These are phyloP conservation scores for Aspergillus sparsus DNA, from an alignment of 495 filamentous ascomycete genomes.

Conservation along the genomic window DNA sequence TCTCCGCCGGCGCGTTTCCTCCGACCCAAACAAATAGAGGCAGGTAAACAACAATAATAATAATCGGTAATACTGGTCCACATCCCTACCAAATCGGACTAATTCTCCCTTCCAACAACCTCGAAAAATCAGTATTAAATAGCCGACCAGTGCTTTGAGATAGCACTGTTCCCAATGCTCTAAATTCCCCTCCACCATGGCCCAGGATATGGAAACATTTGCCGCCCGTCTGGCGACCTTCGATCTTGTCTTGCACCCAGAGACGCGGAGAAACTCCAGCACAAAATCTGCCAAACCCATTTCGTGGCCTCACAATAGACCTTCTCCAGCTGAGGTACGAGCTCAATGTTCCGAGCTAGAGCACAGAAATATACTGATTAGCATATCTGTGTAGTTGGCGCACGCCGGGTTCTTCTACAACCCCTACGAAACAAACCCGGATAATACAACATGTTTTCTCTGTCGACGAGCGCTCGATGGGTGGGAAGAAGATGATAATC, in stretches of 20 bases:
- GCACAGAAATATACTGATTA: conserved; percentile 1
- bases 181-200: conserved; percentile 26
- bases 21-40: conserved; percentile 37
- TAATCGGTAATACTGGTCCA: too few relatives aligned
- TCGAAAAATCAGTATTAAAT: not conserved
- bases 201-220: conserved; percentile 58
- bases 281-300: conserved; percentile 61
- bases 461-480: conserved; percentile 79
- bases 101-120: not conserved
- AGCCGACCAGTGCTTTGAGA: not conserved
- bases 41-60: conserved; percentile 27
- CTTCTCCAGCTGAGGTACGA: conserved; percentile 62
- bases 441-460: conserved; percentile 88
- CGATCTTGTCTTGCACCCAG: conserved; percentile 55
- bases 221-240: conserved; percentile 78
- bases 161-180: conserved; percentile 8
- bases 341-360: not conserved
- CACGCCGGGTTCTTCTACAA: conserved; percentile 88
- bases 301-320: conserved; percentile 73
- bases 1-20: conserved; percentile 32
- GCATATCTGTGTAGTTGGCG: conserved; percentile 62
- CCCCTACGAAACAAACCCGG: conserved; percentile 68
- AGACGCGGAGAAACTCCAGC: conserved; percentile 68
- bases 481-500: conserved; percentile 84
- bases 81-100: too few relatives aligned